phyloP scores from a whole-genome alignment of 1,284 basidiomycete species.

The Phenoliferia sp. region DNA sequence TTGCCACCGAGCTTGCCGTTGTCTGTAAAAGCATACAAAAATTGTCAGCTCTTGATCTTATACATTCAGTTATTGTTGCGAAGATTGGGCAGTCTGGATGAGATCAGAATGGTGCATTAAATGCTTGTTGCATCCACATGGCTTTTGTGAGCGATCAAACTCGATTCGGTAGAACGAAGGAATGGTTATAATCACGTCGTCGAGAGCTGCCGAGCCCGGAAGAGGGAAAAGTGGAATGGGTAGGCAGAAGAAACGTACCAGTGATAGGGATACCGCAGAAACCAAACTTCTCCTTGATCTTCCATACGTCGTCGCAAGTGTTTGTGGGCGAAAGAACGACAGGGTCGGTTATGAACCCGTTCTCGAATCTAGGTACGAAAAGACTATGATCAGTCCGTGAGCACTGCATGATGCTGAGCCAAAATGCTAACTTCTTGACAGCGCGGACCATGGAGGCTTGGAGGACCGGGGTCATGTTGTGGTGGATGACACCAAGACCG shows the following conservation, averaged over 20 bases:
- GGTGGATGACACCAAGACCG: constrained; percentile 97
- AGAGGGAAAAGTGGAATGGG: not conserved
- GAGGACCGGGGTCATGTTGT: constrained; percentile 81
- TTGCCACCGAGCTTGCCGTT: constrained; percentile 81
- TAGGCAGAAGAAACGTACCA: constrained; percentile 54
- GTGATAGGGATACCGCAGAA: constrained; percentile 98
- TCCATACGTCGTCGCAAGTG: constrained; percentile 82
- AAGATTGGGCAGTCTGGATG: constrained; percentile 27
- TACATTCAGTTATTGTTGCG: constrained; percentile 24
- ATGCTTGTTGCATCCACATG: constrained; percentile 35
- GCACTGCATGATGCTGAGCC: not conserved
- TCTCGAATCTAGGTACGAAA: constrained; percentile 60
- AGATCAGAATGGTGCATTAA: constrained; percentile 36
- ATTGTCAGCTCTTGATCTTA: constrained; percentile 3
- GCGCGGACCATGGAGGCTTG: constrained; percentile 96
- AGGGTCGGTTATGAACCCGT: constrained; percentile 97
- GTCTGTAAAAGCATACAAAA: constrained; percentile 52
- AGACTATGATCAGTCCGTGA: not conserved
- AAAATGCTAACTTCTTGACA: constrained; percentile 68
- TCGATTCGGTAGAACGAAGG: constrained; percentile 40
- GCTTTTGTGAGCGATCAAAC: constrained; percentile 35
- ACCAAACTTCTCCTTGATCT: constrained; percentile 86
- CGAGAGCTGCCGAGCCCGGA: not conserved
- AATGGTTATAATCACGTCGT: constrained; percentile 32
- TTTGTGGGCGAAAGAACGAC: constrained; percentile 74